Base-by-base conservation (phyloP, 345 rosid species). In the Lumnitzera littorea region DNA sequence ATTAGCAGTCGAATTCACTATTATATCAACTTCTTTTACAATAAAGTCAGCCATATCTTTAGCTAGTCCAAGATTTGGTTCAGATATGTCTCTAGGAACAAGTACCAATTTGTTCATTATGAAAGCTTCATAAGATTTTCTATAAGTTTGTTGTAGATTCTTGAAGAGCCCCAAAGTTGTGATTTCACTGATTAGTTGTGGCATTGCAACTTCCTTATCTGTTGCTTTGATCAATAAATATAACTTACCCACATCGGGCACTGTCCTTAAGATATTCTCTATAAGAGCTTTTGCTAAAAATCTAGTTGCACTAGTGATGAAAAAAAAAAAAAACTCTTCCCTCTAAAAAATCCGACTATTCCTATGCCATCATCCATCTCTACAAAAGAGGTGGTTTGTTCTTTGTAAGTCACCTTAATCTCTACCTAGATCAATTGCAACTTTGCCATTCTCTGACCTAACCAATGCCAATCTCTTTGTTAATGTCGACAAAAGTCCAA, bases 261-360 rank as follows among this genome's bases (percentile, higher is more conserved):
- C 81, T 13, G 91, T 84, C 65, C 97, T 65, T 56, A 89, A 60
- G 63, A 89, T 87, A 80, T 94, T 94, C 88, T 90, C 96, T 49
- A 87, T 84, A 20, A 94, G 76, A 72, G 85, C 99, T 81, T 88
- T 92, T 15, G 91, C 96, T 14, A 92, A 77, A 76, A 92, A 92
- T 16, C 96, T 96, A 10, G 99, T 94, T 11, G 90, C 86, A 50
- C 97, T 97, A 56, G 96, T 87, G 57, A 94, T 76, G 61, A 89
- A 77, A 20, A 20, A 20, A 20, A 20, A 20, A 20, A 20, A 20
- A 20, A 20, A 20, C 20, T 20, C 20, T 20, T 20, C 20, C 20
- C 20, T 20, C 20, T 20, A 20, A 20, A 20, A 20, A 20, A 20
- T 20, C 1, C 1, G 20, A 20, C 20, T 20, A 20, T 20, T 20